Evolutionary conservation across 495 filamentous ascomycete species (phyloP), one percentile per base, ranked within the genome.

Genomic region (Aspergillus affinis): DNA sequence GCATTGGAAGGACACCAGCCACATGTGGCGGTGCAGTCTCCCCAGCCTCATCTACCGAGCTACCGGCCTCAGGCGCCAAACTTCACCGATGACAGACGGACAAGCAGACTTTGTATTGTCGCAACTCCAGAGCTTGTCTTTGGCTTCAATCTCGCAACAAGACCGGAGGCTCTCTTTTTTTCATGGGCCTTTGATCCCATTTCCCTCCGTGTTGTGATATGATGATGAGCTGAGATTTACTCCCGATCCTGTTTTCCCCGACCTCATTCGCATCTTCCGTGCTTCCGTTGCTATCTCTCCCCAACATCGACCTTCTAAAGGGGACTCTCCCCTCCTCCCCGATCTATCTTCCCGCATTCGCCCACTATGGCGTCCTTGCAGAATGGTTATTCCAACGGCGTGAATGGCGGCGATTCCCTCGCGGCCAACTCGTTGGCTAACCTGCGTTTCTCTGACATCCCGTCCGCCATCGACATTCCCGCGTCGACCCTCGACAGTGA

Each of bases 391-490:
- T 60, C 78, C 53, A 86, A 86, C 76, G 82, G 81, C 65, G 60
- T 73, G 26, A 75, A 73, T 17, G 70, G 74, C 4, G 57, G 74
- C 4, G 57, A 70, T 20, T 49, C 68, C 18, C 55, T 69, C 29
- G 18, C 65, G 6, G 50, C 64, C 19, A 72, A 49, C 27, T 65
- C 66, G 2, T 47, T 63, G 49, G 48, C 68, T 20, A 68, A 62
- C 45, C 59, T 74, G 54, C 90, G 94, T 62, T 98, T 96, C 77
- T 88, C 88, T 55, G 91, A 96, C 69, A 95, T 97, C 48, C 91
- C 92, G 30, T 81, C 85, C 23, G 88, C 88, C 54, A 93, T 97
- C 73, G 93, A 96, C 68, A 92, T 97, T 69, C 92, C 93, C 54
- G 89, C 96, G 51, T 88, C 88, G 49, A 86, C 79, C 41, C 89